Percentiles rank a stretch among this genome's conserved stretches.
phyloP scores from a whole-genome alignment of 78 protist species.

The Protostelium mycophagum region DNA sequence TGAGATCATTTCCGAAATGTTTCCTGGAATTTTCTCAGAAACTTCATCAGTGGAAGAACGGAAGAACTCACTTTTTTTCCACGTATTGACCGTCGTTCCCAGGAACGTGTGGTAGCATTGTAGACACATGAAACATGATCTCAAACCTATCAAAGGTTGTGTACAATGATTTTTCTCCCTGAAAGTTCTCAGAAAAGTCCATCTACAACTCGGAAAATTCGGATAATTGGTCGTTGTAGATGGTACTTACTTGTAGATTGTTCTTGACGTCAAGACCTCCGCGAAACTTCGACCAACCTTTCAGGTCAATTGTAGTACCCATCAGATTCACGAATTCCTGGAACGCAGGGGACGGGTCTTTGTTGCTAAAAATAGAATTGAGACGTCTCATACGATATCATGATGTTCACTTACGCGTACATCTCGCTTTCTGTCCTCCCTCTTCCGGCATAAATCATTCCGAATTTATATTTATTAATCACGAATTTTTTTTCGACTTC shows the following conservation, averaged over 20 bases:
- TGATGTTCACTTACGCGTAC: not conserved
- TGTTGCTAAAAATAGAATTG: slow-evolving; percentile 22
- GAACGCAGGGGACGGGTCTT: slow-evolving; percentile 2
- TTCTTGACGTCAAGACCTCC: slow-evolving; percentile 68
- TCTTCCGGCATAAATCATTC: not conserved
- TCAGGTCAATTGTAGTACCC: slow-evolving; percentile 43
- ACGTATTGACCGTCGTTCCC: slow-evolving; percentile 30
- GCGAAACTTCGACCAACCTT: slow-evolving; percentile 55
- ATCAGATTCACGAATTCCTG: slow-evolving; percentile 35
- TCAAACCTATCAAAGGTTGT: slow-evolving; percentile 40
- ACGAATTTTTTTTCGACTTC: not conserved
- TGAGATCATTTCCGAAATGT: slow-evolving; percentile 74
- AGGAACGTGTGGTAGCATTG: slow-evolving; percentile 42
- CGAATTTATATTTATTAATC: not conserved
- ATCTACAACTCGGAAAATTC: too few relatives aligned
- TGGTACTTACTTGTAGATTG: too few relatives aligned
- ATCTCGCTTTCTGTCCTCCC: not conserved
- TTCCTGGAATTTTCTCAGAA: too few relatives aligned
- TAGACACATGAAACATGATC: slow-evolving; percentile 74
- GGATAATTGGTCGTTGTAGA: too few relatives aligned
- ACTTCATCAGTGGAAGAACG: too few relatives aligned
- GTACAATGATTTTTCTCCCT: slow-evolving; percentile 45
- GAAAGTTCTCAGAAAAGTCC: too few relatives aligned
- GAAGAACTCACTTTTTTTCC: too few relatives aligned
- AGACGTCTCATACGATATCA: not conserved